phyloP scores from a whole-genome alignment of 208 protist species.

The Leishmania tropica region DNA sequence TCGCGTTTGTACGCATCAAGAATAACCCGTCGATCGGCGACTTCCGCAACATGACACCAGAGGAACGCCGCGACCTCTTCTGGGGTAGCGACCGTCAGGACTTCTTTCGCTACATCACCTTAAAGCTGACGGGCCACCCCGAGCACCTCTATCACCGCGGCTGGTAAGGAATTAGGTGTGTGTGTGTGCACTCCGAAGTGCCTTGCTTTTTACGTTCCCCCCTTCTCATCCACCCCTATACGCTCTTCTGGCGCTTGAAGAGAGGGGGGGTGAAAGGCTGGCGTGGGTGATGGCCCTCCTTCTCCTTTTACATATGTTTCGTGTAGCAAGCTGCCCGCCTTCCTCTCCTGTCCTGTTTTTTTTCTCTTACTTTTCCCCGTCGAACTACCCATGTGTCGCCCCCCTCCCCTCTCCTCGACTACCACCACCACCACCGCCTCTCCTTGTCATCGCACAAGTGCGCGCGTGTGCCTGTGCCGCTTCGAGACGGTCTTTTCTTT shows the following conservation, averaged over 20 bases:
- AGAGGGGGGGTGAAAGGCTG: background rate
- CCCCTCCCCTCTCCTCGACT: background rate
- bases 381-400: background rate
- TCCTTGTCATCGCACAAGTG: background rate
- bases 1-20: conserved; percentile 90
- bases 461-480: background rate
- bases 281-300: no score
- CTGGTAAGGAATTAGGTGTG: conserved; percentile 46
- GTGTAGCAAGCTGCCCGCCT: background rate
- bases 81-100: conserved; percentile 90
- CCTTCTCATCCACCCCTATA: background rate
- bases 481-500: background rate
- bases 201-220: background rate
- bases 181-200: background rate
- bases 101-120: conserved; percentile 87
- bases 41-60: conserved; percentile 83
- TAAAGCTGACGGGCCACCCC: conserved; percentile 60
- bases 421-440: background rate
- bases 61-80: conserved; percentile 86
- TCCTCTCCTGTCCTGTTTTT: background rate
- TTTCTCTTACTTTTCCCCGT: background rate
- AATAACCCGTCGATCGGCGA: conserved; percentile 87
- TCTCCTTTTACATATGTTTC: background rate
- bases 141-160: conserved; percentile 92
- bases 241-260: background rate